Evolutionary conservation across 1,284 basidiomycete genomes (phyloP), one percentile per base, ranked within the genome.

Genomic region (Pseudozyma pruni): DNA sequence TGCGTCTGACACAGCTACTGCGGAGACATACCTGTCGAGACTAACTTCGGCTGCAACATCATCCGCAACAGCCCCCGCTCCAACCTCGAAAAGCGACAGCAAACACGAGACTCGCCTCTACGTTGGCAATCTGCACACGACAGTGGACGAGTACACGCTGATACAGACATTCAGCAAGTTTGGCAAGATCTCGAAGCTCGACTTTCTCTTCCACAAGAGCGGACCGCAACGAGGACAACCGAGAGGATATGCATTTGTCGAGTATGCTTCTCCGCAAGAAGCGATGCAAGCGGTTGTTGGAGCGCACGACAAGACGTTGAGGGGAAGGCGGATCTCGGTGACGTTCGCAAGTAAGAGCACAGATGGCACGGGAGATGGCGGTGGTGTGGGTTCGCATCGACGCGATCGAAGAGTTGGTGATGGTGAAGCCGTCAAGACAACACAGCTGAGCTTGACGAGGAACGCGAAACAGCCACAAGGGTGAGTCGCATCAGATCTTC

Each of bases 131-230:
- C 86, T 98, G 27, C 89, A 92, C 74, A 88, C 90, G 0, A 87
- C 89, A 2, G 91, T 96, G 32, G 92, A 96, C 84, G 94, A 98
- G 90, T 76, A 78, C 83, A 86, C 91, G 8, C 87, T 98, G 31
- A 87, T 97, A 20, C 91, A 94, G 81, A 84, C 94, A 31, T 97
- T 97, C 83, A 87, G 89, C 39, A 94, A 91, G 83, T 93, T 90
- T 79, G 95, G 95, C 64, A 93, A 91, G 83, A 87, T 98, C 62
- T 87, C 91, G 35, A 93, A 94, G 75, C 87, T 97, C 57, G 95
- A 98, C 83, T 95, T 90, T 82, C 87, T 98, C 74, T 96, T 95
- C 80, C 94, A 98, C 86, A 97, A 95, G 84, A 86, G 89, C 0
- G 95, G 95, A 0, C 87, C 90, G 4, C 84, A 90, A 75, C 93